Evolutionary conservation across 179 eudicot species (phyloP), one percentile per base, ranked within the genome.

Genomic region (Beta macrorhiza): DNA sequence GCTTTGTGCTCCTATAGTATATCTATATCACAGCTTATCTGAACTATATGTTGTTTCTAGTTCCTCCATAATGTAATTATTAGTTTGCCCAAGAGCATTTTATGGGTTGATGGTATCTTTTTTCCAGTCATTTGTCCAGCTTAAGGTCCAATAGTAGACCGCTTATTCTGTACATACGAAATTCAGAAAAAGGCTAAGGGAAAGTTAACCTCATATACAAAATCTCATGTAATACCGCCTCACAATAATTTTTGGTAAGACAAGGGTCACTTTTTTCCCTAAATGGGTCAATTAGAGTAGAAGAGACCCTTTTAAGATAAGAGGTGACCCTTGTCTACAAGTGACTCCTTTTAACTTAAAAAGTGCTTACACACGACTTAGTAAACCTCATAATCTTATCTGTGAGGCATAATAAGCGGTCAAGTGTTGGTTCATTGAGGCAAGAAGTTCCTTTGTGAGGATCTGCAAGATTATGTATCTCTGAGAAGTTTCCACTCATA

Each of bases 71-170:
- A 12, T 69, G 12, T 79, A 2, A 56, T 29, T 69, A 37, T 63
- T 22, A 74, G 3, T 22, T 20, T 64, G 53, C 22, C 10, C 14
- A 5, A 11, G 11, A 74, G 57, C 29, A 73, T 32, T 25, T 57
- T 20, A 17, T 45, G 45, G 22, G 17, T 70, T 29, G 61, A 37
- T 19, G 37, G 17, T 55, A 25, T 57, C 61, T 29, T 76, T 47
- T 45, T 47, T 13, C 51, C 17, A n/a, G 58, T 53, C 19, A 65
- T 72, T 47, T 67, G 58, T 78, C 58, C 71, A 78, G 75, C 79
- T 67, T 58, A 55, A 71, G 67, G 72, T 70, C 20, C 56, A 58
- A 75, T 5, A 16, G 65, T 19, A 7, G 6, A 22, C 25, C n/a
- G 20, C 65, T 61, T 61, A 19, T 61, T 61, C 65, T 16, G 2